phyloP scores from a whole-genome alignment of 2,329 filamentous ascomycete species.

The Alternaria tenuissima region DNA sequence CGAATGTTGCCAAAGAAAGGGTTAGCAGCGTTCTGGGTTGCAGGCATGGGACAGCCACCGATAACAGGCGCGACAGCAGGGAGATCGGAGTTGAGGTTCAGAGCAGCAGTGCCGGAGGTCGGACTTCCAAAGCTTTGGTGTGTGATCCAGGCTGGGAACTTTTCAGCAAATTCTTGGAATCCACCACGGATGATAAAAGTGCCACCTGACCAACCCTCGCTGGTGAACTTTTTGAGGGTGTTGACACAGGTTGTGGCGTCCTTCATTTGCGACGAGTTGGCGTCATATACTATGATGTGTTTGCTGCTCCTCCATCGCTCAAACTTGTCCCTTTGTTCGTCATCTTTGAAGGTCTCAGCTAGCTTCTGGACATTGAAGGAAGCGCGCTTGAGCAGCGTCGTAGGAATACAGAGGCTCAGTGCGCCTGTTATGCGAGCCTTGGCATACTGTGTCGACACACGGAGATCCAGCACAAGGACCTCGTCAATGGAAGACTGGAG shows the following conservation, averaged over 20 bases:
- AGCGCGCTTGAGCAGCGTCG: constrained; percentile 87
- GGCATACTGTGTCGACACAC: constrained; percentile 84
- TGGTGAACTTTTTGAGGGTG: constrained; percentile 90
- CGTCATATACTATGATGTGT: constrained; percentile 88
- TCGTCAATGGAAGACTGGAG: constrained; percentile 58
- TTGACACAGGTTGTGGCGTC: constrained; percentile 84
- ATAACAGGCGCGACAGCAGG: constrained; percentile 77
- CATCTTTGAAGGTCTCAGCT: constrained; percentile 81
- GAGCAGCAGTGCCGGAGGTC: constrained; percentile 31
- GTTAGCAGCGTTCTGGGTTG: constrained; percentile 72
- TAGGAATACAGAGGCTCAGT: constrained; percentile 92
- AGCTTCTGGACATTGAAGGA: constrained; percentile 91
- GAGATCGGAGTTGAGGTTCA: constrained; percentile 34
- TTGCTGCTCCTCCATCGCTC: constrained; percentile 76
- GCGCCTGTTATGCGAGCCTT: constrained; percentile 79
- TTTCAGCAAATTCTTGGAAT: constrained; percentile 75
- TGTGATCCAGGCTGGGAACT: constrained; percentile 68
- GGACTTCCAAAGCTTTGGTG: constrained; percentile 50
- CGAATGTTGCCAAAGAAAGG: constrained; percentile 97
- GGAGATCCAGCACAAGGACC: constrained; percentile 81
- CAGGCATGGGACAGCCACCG: constrained; percentile 85
- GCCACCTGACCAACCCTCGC: constrained; percentile 79
- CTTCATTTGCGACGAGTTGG: constrained; percentile 75
- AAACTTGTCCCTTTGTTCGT: constrained; percentile 75
- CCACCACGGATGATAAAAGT: constrained; percentile 82